These are phyloP conservation scores for Cotoneaster glaucophyllus DNA, from an alignment of 306 rosid genomes.

Conservation along the genomic window DNA sequence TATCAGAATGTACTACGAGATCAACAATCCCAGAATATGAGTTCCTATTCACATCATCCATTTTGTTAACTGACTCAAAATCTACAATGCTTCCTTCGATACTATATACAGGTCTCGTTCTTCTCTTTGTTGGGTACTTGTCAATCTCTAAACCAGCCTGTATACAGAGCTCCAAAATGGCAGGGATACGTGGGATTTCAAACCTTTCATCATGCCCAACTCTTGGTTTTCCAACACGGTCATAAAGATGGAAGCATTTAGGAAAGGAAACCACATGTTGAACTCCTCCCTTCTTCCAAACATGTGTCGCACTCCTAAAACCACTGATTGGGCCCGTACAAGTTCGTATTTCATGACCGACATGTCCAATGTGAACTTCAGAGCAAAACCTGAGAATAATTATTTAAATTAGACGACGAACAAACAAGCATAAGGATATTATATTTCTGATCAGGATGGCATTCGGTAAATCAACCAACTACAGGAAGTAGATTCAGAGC, in stretches of 20 bases:
- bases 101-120: slow-evolving; percentile 71
- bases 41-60: slow-evolving; percentile 16
- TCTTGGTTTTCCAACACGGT: slow-evolving; percentile 82
- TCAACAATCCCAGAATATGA: slow-evolving; percentile 5
- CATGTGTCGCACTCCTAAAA: slow-evolving; percentile 50
- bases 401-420: not conserved
- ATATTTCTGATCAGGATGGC: not conserved
- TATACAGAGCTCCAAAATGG: slow-evolving; percentile 74
- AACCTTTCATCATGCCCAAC: slow-evolving; percentile 66
- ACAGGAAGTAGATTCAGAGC: not conserved
- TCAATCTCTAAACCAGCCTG: slow-evolving; percentile 74
- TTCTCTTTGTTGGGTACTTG: slow-evolving; percentile 59
- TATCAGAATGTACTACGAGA: slow-evolving; percentile 11
- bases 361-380: slow-evolving; percentile 63
- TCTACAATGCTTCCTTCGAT: slow-evolving; percentile 89
- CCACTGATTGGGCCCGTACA: slow-evolving; percentile 63
- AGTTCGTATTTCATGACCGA: slow-evolving; percentile 79
- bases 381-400: slow-evolving; percentile 31
- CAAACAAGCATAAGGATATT: not conserved
- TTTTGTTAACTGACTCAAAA: slow-evolving; percentile 46
- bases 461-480: not conserved
- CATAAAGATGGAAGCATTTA: slow-evolving; percentile 72
- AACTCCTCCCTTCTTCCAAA: slow-evolving; percentile 67
- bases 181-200: slow-evolving; percentile 51
- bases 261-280: slow-evolving; percentile 54